phyloP scores from a whole-genome alignment of 306 rosid species.

The Pueraria montana region DNA sequence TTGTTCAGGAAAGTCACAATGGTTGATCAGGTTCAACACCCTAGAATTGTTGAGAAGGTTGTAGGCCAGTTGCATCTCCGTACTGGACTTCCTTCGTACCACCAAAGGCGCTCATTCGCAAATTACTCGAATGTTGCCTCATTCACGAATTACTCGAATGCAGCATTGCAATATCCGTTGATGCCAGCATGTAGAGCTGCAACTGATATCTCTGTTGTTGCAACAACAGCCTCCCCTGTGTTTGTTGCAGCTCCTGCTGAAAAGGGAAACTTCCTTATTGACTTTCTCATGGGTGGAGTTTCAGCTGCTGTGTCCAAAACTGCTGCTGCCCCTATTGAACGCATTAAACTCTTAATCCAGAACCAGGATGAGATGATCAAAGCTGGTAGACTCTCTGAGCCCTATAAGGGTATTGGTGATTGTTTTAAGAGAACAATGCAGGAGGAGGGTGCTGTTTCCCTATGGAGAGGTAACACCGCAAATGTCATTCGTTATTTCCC shows the following conservation, averaged over 20 bases:
- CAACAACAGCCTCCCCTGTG: slow-evolving; percentile 66
- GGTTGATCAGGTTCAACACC: slow-evolving; percentile 56
- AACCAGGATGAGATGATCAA: slow-evolving; percentile 94
- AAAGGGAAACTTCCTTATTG: slow-evolving; percentile 72
- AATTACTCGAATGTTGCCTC: slow-evolving; percentile 54
- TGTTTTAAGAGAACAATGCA: slow-evolving; percentile 72
- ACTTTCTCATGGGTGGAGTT: slow-evolving; percentile 91
- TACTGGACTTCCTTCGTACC: slow-evolving; percentile 34
- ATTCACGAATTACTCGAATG: slow-evolving; percentile 63
- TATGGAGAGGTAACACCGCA: slow-evolving; percentile 94
- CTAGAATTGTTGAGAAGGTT: slow-evolving; percentile 45
- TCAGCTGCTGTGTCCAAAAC: slow-evolving; percentile 94
- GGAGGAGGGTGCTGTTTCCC: slow-evolving; percentile 66
- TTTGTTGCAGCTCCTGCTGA: slow-evolving; percentile 80
- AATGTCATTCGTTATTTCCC: slow-evolving; percentile 91
- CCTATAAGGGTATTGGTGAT: slow-evolving; percentile 92
- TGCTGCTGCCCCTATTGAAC: slow-evolving; percentile 91
- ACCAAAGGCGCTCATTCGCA: slow-evolving; percentile 47
- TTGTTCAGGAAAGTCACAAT: slow-evolving; percentile 49
- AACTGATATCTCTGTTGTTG: slow-evolving; percentile 54
- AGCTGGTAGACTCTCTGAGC: slow-evolving; percentile 79
- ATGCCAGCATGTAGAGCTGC: slow-evolving; percentile 63
- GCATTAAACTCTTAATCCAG: slow-evolving; percentile 85
- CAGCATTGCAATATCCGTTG: slow-evolving; percentile 63
- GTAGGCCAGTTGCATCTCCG: slow-evolving; percentile 45